phyloP scores from a whole-genome alignment of 352 stramenopile genomes.

The Phytophthora hibernalis region DNA sequence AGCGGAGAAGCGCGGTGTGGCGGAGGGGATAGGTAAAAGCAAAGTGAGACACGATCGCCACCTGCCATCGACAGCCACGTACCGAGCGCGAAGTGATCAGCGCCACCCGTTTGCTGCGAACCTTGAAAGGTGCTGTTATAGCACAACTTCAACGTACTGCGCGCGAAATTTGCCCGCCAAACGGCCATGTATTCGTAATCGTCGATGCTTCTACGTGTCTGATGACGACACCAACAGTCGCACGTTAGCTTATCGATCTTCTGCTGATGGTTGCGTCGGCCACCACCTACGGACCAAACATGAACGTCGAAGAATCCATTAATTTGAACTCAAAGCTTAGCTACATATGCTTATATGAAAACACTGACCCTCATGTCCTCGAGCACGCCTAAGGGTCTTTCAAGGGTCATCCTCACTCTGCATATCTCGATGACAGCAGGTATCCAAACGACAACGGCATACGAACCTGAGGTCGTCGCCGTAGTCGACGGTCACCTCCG shows the following conservation, averaged over 20 bases:
- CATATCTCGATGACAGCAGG: not conserved
- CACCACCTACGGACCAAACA: too few relatives aligned
- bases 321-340: not conserved
- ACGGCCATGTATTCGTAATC: not conserved
- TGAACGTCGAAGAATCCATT: not conserved
- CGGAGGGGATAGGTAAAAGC: not conserved
- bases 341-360: not conserved
- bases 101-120: not conserved
- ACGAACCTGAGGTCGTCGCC: too few relatives aligned
- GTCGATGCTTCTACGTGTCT: too few relatives aligned
- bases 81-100: not conserved
- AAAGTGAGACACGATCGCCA: not conserved
- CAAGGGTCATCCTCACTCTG: too few relatives aligned
- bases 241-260: not conserved
- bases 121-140: not conserved
- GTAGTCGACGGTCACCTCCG: too few relatives aligned
- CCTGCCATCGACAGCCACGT: not conserved
- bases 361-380: not conserved
- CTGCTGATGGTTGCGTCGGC: too few relatives aligned
- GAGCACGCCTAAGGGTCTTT: too few relatives aligned
- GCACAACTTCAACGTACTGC: not conserved
- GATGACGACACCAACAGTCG: not conserved
- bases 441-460: conserved; percentile 1
- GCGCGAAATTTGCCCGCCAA: not conserved
- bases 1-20: too few relatives aligned